These are phyloP conservation scores for Mortierella antarctica DNA, from an alignment of 192 early-diverging fungal species.

Conservation along the genomic window DNA sequence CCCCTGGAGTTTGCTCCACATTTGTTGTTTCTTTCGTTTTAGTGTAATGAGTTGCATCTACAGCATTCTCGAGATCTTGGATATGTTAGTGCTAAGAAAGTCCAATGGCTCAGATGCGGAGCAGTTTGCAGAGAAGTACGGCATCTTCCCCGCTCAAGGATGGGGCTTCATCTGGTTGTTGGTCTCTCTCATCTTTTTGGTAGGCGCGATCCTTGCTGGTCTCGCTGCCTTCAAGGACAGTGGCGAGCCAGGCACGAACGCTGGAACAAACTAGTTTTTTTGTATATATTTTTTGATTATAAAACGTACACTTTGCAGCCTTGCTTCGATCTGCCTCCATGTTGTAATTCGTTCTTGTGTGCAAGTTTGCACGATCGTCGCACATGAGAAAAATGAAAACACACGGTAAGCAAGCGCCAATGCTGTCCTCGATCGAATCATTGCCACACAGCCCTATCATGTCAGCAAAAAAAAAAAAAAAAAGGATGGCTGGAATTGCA, in stretches of 20 bases:
- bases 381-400: no score
- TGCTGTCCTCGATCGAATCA: no score
- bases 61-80: conserved; percentile 95
- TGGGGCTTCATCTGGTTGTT: conserved; percentile 96
- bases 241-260: neutral
- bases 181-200: conserved; percentile 84
- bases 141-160: conserved; percentile 80
- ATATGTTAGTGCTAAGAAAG: conserved; percentile 90
- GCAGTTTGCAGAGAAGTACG: conserved; percentile 80
- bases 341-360: neutral
- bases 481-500: no score
- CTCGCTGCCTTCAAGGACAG: conserved; percentile 81
- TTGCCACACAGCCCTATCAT: no score
- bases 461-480: no score
- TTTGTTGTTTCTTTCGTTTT: conserved; percentile 24
- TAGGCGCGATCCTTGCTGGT: conserved; percentile 81
- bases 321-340: neutral
- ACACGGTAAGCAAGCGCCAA: neutral
- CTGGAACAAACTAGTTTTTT: neutral
- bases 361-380: no score
- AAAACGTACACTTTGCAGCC: neutral
- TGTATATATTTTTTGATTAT: neutral
- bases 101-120: conserved; percentile 96
- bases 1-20: no score
- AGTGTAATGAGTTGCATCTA: conserved; percentile 95